Evolutionary conservation across 2,329 filamentous ascomycete species (phyloP).

Genomic region (Colletotrichum sp.): DNA sequence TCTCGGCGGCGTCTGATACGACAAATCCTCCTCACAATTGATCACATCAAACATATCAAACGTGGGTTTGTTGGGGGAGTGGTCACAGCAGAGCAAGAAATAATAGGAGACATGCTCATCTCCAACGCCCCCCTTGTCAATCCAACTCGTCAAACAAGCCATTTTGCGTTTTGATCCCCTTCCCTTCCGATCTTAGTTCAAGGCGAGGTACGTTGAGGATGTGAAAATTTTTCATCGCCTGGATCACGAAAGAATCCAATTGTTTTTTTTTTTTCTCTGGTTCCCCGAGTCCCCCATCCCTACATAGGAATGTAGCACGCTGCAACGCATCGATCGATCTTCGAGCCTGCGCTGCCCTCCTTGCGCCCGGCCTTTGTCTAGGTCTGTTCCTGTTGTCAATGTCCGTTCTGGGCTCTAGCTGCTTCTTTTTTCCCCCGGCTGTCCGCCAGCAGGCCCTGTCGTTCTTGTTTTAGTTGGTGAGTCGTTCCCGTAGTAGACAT

Average conservation of each 20-base stretch:
- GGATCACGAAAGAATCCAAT: neutral
- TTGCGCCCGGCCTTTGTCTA: neutral
- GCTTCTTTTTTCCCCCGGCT: neutral
- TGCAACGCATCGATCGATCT: slow-evolving; percentile 9
- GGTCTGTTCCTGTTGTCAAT: slow-evolving; percentile 2
- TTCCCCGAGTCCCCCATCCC: neutral
- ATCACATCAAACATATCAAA: neutral
- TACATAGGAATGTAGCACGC: neutral
- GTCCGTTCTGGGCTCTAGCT: neutral
- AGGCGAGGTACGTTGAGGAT: neutral
- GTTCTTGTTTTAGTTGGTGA: neutral
- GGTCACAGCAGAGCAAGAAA: neutral
- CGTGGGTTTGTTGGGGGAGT: neutral
- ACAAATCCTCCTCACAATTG: neutral
- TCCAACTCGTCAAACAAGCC: slow-evolving; percentile 6
- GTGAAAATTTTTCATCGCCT: neutral
- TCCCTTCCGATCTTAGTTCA: neutral
- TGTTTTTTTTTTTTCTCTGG: neutral
- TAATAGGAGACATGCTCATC: neutral
- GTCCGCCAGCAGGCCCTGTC: neutral
- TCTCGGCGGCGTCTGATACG: neutral
- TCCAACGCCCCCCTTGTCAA: neutral
- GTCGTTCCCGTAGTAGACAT: neutral
- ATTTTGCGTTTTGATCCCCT: slow-evolving; percentile 2
- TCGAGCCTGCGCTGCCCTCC: neutral